phyloP scores from a whole-genome alignment of 2,329 filamentous ascomycete species.

The Cercospora canescens region DNA sequence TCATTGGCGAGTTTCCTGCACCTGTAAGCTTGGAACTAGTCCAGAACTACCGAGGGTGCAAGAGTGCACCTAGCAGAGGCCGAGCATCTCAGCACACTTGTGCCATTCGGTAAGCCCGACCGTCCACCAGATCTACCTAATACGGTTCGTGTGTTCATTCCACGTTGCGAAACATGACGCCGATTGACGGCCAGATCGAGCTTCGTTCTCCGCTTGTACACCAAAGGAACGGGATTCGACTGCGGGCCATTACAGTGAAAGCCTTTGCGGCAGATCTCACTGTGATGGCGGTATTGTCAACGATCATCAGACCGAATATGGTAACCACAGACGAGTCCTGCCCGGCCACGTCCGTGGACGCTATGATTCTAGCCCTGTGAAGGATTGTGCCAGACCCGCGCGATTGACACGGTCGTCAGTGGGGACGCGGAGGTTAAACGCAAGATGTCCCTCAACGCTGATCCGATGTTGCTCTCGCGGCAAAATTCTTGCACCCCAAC shows the following conservation, averaged over 20 bases:
- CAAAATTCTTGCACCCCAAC: conserved; percentile 8
- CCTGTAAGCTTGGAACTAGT: neutral
- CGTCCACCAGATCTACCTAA: neutral
- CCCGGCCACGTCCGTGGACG: neutral
- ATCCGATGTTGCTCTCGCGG: neutral
- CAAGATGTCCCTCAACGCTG: neutral
- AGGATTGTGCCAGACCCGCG: neutral
- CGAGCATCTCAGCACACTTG: conserved; percentile 14
- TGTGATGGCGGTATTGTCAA: neutral
- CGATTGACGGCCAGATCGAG: neutral
- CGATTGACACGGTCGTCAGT: neutral
- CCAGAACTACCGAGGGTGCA: conserved; percentile 8
- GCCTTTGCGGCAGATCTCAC: neutral
- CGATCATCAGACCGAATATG: neutral
- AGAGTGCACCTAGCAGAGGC: conserved; percentile 10
- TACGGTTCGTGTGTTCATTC: neutral
- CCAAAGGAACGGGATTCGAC: neutral
- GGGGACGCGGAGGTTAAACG: neutral
- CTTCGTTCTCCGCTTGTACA: neutral
- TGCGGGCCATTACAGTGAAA: neutral
- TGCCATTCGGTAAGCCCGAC: neutral
- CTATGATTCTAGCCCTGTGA: neutral
- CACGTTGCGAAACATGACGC: neutral
- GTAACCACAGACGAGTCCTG: neutral
- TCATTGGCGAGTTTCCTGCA: neutral